These are phyloP conservation scores for Macadamia tetraphylla DNA, from an alignment of 164 flowering plant species.

Conservation along the genomic window DNA sequence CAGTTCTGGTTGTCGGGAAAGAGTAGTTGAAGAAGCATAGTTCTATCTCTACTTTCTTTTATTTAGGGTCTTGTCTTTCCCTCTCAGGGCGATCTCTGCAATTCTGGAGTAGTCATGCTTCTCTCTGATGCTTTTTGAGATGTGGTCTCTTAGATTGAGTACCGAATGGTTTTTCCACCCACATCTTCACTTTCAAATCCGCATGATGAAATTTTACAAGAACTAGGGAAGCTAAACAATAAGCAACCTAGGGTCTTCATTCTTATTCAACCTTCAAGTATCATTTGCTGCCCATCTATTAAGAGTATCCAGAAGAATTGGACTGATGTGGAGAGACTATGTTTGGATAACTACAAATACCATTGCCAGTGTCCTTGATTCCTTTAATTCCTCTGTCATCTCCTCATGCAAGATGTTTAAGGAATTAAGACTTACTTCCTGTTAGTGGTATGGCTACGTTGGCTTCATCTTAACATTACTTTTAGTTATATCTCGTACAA, in stretches of 20 bases:
- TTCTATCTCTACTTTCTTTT: no score
- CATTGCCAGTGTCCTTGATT: slow-evolving; percentile 22
- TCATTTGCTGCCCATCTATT: slow-evolving; percentile 15
- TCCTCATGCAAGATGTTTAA: slow-evolving; percentile 20
- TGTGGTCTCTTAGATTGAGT: slow-evolving; percentile 19
- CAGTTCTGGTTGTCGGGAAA: no score
- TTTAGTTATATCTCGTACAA: no score
- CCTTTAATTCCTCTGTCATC: slow-evolving; percentile 4
- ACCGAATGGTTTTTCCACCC: slow-evolving; percentile 14
- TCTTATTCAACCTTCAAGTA: slow-evolving; percentile 11
- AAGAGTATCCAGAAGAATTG: slow-evolving; percentile 24
- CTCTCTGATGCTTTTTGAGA: slow-evolving; percentile 17
- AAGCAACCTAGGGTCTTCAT: slow-evolving; percentile 22
- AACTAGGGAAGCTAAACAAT: slow-evolving; percentile 10
- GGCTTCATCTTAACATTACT: no score
- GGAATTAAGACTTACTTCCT: slow-evolving; percentile 15
- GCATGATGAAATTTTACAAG: slow-evolving; percentile 5
- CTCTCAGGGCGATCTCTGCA: not conserved
- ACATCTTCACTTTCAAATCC: slow-evolving; percentile 17
- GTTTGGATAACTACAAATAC: slow-evolving; percentile 35
- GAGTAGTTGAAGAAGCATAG: no score
- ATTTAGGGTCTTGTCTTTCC: no score
- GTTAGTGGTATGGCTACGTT: no score
- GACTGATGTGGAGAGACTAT: slow-evolving; percentile 26
- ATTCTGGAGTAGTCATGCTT: slow-evolving; percentile 10